Evolutionary conservation across 106 monocot genomes (phyloP), one percentile per base, ranked within the genome.

Genomic region (Vanilla planifolia): DNA sequence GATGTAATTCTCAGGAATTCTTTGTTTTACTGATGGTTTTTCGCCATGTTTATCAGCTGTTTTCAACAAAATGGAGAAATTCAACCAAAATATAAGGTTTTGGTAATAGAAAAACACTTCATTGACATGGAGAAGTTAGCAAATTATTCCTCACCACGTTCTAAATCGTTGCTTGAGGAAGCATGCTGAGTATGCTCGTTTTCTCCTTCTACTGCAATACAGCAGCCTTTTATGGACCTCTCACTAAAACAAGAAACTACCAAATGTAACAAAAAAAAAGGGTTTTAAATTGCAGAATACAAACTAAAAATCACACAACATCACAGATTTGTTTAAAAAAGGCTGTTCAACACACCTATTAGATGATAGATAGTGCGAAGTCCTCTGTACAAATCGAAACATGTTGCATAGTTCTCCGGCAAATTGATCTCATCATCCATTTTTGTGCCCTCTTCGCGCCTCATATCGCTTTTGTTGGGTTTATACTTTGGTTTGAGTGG

Each of bases 351-450:
- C 60, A 3, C 0, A 64, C 64, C 47, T 48, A 64, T 33, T 35
- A 64, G 7, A 4, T 35, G 7, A 27, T 20, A 48, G 30, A 24
- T 13, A 6, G 21, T 33, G 15, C 4, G n/a, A 1, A 64, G 15
- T 22, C 30, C 20, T 48, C 2, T 2, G 48, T 33, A 64, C 23
- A 44, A 26, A 22, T 64, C 34, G 5, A 34, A 6, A 22, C 64
- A 64, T 48, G 64, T 35, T 34, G 33, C 3, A 21, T 64, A 64
- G 34, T 64, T 64, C 20, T 64, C 20, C 8, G 64, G 64, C 8
- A 48, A 9, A 21, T 22, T 48, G 1, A 19, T 44, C 9, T n/a
- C 48, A 0, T 33, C 5, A 2, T 44, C 62, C 17, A 29, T 0
- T 3, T 21, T 32, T 28, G 11, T 1, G 30, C 20, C 3, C n/a